A percentile compares a stretch with the other conserved stretches of the same genome.
Evolutionary conservation across 73 alveolate species (phyloP).

Genomic region (Paramecium pentaurelia): DNA sequence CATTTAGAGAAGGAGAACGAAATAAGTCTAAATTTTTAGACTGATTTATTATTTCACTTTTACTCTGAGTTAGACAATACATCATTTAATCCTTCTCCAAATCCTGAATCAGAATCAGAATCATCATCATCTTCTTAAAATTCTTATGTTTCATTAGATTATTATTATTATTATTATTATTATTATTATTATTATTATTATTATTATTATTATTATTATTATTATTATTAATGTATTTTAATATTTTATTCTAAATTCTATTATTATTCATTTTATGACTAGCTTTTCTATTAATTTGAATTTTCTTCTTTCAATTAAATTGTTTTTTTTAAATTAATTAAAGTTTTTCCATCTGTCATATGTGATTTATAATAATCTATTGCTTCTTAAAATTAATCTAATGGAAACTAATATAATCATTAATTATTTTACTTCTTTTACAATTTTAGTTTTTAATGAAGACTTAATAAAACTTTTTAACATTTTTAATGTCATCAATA

Average conservation of each 20-base stretch:
- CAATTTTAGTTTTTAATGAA: neutral
- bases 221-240: neutral
- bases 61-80: neutral
- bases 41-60: neutral
- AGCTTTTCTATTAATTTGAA: neutral
- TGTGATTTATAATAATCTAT: neutral
- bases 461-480: neutral
- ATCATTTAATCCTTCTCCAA: neutral
- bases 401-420: neutral
- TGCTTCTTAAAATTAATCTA: neutral
- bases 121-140: neutral
- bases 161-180: neutral
- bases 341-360: neutral
- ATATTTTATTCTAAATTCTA: neutral
- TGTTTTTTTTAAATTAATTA: neutral
- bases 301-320: neutral
- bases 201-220: neutral
- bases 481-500: neutral
- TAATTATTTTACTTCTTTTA: neutral
- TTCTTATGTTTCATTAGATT: neutral
- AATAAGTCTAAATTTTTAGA: neutral
- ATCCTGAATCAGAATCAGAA: neutral
- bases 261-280: neutral
- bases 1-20: neutral
- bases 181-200: neutral